Conservation (phyloP, 768 basidiomycete genomes). For the Lentinula guzmanii region DNA sequence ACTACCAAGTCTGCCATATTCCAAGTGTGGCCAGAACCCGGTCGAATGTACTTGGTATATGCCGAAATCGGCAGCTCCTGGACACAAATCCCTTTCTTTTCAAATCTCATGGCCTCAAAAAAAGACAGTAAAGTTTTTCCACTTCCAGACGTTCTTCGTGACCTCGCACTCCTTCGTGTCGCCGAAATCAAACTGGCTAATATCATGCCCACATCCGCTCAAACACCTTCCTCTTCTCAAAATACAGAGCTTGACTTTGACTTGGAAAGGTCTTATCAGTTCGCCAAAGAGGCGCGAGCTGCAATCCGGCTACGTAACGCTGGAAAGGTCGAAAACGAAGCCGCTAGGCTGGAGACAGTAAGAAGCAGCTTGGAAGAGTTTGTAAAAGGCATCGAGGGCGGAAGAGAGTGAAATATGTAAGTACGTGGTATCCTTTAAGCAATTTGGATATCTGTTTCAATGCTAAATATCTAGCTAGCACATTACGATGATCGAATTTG, state of each 20-base stretch:
- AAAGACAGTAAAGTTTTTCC: conserved; percentile 44
- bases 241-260: neutral
- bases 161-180: conserved; percentile 66
- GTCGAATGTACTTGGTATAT: too few species aligned
- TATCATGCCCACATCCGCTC: conserved; percentile 16
- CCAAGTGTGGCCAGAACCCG: too few species aligned
- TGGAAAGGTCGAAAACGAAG: conserved; percentile 49
- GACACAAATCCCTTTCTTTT: neutral
- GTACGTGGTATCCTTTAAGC: neutral
- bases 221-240: conserved; percentile 4
- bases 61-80: too few species aligned
- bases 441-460: too few species aligned
- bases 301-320: conserved; percentile 49
- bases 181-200: conserved; percentile 37
- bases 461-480: too few species aligned
- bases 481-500: too few species aligned
- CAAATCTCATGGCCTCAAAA: neutral
- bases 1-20: too few species aligned
- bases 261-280: conserved; percentile 51
- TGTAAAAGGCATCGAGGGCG: conserved; percentile 23
- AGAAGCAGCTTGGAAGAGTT: conserved; percentile 51
- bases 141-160: conserved; percentile 56
- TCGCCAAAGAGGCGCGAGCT: conserved; percentile 48
- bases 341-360: conserved; percentile 48
- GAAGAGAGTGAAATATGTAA: neutral